These are phyloP conservation scores for Pleodorina starrii DNA, from an alignment of 139 green algal genomes.

Conservation along the genomic window DNA sequence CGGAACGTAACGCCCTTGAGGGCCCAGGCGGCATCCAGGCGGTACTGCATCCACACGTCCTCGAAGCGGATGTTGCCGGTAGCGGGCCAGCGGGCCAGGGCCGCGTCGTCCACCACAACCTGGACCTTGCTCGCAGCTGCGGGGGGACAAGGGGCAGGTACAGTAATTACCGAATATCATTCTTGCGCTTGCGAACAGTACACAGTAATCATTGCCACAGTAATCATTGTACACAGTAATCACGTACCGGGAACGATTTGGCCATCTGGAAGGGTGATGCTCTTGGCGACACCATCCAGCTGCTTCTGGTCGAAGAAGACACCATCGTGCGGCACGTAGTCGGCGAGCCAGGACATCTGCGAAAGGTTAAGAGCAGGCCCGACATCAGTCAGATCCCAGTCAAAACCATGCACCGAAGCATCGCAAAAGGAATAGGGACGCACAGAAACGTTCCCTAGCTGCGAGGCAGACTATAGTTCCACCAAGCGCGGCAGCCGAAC, in stretches of 20 bases:
- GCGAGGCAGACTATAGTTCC: background rate
- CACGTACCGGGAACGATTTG: constrained; percentile 12
- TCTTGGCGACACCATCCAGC: constrained; percentile 19
- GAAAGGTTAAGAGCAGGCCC: background rate
- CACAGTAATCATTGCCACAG: no score
- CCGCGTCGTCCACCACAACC: constrained; percentile 34
- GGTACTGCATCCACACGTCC: constrained; percentile 71
- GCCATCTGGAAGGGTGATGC: constrained; percentile 27
- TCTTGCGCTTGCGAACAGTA: no score
- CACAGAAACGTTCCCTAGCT: no score
- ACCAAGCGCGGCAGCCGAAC: background rate
- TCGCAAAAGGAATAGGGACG: no score
- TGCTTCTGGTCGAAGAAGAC: constrained; percentile 46
- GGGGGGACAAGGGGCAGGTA: background rate
- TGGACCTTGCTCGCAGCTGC: constrained; percentile 37
- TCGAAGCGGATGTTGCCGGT: constrained; percentile 63
- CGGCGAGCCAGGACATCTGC: constrained; percentile 63
- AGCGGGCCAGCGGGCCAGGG: constrained; percentile 58
- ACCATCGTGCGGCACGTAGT: constrained; percentile 62
- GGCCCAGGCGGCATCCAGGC: constrained; percentile 60
- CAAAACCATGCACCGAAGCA: background rate
- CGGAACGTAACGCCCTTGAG: constrained; percentile 68
- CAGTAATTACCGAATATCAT: no score
- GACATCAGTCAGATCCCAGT: background rate
- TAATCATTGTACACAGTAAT: no score